These are phyloP conservation scores for Astrothelium subdiscretum DNA, from an alignment of 495 filamentous ascomycete genomes.

Conservation along the genomic window DNA sequence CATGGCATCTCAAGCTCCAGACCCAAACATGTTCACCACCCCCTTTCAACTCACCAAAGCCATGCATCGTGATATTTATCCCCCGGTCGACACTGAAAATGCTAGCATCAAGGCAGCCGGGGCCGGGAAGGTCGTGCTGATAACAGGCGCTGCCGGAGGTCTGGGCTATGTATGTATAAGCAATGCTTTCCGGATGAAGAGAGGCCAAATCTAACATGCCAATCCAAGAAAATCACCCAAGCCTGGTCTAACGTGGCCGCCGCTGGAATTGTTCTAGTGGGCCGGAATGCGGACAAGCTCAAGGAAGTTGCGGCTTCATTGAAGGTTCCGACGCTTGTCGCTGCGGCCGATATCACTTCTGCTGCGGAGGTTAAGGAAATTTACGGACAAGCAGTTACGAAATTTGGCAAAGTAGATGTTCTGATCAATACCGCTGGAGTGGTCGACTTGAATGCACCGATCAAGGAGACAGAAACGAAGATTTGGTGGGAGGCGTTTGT, in stretches of 20 bases:
- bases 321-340: conserved; percentile 25
- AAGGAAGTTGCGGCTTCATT: conserved; percentile 23
- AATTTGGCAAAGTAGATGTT: conserved; percentile 18
- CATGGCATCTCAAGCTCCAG: not conserved
- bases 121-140: conserved; percentile 32
- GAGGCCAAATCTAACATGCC: not conserved
- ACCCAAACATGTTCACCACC: conserved; percentile 10
- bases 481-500: not conserved
- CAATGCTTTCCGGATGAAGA: not conserved
- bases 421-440: conserved; percentile 13
- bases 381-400: conserved; percentile 28
- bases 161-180: conserved; percentile 23
- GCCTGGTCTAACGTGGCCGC: conserved; percentile 32
- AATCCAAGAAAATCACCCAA: conserved; percentile 27
- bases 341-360: conserved; percentile 24
- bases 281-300: conserved; percentile 24
- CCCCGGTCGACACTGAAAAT: conserved; percentile 29
- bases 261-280: conserved; percentile 33
- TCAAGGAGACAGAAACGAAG: not conserved
- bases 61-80: conserved; percentile 35
- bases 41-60: conserved; percentile 20
- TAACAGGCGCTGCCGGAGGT: conserved; percentile 38
- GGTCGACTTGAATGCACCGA: not conserved
- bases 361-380: conserved; percentile 22
- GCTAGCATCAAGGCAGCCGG: conserved; percentile 20